Evolutionary conservation across 2,329 filamentous ascomycete genomes (phyloP).

Genomic region (Bimuria novae-zelandiae): DNA sequence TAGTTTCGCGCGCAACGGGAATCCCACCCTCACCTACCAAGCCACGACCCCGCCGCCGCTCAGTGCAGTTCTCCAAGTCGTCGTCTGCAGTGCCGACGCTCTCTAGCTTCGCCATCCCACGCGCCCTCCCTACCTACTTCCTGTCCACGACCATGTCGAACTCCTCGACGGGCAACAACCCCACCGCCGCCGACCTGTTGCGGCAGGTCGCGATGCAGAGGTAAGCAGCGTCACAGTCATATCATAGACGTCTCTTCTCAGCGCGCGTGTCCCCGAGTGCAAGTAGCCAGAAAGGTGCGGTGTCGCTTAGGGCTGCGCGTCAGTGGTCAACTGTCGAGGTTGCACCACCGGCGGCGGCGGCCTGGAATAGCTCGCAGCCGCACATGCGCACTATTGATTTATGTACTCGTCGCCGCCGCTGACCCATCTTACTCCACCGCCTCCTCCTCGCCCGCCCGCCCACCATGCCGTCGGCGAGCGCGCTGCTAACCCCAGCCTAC

Average conservation of each 20-base stretch:
- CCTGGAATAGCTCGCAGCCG: constrained; percentile 24
- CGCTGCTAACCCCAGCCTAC: constrained; percentile 40
- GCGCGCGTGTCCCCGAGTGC: neutral
- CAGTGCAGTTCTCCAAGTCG: constrained; percentile 42
- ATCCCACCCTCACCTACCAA: constrained; percentile 30
- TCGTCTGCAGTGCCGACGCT: constrained; percentile 52
- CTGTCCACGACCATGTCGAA: constrained; percentile 33
- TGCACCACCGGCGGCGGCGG: constrained; percentile 40
- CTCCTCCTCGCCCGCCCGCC: constrained; percentile 13
- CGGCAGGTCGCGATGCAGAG: constrained; percentile 63
- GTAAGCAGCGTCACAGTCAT: constrained; percentile 49
- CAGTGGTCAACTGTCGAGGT: constrained; percentile 23
- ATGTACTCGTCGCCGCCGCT: constrained; percentile 8
- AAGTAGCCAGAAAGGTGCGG: constrained; percentile 1
- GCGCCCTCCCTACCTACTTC: constrained; percentile 33
- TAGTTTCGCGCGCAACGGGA: constrained; percentile 39
- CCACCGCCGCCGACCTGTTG: constrained; percentile 61
- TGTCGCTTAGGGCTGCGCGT: constrained; percentile 11
- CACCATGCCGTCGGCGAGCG: constrained; percentile 39
- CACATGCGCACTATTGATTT: constrained; percentile 11
- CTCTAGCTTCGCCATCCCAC: constrained; percentile 41
- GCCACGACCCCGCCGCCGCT: constrained; percentile 27
- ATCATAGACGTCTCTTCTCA: no score
- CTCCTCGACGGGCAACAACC: constrained; percentile 48
- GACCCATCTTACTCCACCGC: constrained; percentile 6